phyloP scores from a whole-genome alignment of 148 eudicot species.

The Selenicereus undatus region DNA sequence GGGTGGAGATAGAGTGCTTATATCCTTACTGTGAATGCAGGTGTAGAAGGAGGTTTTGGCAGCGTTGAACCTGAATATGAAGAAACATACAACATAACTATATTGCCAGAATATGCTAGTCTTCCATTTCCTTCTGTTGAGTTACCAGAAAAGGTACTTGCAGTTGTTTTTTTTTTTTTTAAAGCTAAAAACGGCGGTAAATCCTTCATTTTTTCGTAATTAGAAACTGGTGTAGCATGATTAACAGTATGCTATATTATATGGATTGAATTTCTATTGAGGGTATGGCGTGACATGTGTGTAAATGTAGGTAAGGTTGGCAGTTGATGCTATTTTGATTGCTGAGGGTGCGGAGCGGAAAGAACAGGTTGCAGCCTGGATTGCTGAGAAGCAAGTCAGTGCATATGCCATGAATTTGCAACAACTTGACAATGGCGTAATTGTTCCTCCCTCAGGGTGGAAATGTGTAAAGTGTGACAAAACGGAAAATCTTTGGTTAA shows the following conservation, averaged over 20 bases:
- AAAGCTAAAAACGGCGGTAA: too few species aligned
- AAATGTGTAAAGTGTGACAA: conserved; percentile 90
- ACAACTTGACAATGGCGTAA: conserved; percentile 68
- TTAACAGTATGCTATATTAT: neutral
- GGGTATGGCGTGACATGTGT: conserved; percentile 21
- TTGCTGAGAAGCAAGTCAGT: conserved; percentile 83
- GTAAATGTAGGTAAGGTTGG: conserved; percentile 71
- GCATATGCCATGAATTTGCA: conserved; percentile 59
- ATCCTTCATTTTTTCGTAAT: neutral
- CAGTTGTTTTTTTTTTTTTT: too few species aligned
- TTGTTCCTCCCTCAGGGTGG: conserved; percentile 89
- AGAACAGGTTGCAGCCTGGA: conserved; percentile 90
- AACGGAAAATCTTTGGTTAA: conserved; percentile 93
- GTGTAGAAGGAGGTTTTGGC: conserved; percentile 89
- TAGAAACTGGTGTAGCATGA: neutral
- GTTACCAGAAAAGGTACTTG: conserved; percentile 83
- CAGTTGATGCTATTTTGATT: conserved; percentile 75
- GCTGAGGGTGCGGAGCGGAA: conserved; percentile 88
- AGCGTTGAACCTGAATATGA: conserved; percentile 77
- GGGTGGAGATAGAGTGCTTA: neutral
- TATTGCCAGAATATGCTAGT: conserved; percentile 65
- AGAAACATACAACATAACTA: conserved; percentile 55
- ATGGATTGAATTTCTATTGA: neutral
- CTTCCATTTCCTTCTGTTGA: conserved; percentile 90
- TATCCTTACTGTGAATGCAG: conserved; percentile 37